These are phyloP conservation scores for Sugiyamaella grinbergsii DNA, from an alignment of 1,139 yeast species.

Conservation along the genomic window DNA sequence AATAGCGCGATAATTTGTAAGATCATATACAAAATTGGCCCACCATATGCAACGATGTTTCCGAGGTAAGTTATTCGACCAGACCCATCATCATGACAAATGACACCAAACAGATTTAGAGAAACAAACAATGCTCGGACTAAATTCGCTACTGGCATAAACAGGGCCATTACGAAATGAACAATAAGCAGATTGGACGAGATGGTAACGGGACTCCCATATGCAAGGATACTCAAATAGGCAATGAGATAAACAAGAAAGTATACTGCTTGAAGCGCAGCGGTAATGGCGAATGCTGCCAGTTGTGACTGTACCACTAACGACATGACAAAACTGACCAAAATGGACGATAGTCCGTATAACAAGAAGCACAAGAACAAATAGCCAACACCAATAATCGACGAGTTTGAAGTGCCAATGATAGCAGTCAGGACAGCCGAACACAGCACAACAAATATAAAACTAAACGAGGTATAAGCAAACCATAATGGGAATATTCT, in stretches of 20 bases:
- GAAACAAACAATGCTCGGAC: slow-evolving; percentile 40
- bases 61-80: slow-evolving; percentile 36
- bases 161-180: slow-evolving; percentile 38
- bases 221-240: slow-evolving; percentile 39
- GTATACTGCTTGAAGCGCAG: slow-evolving; percentile 41
- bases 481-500: slow-evolving; percentile 43
- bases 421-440: slow-evolving; percentile 38
- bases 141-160: slow-evolving; percentile 40
- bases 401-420: slow-evolving; percentile 33
- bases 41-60: slow-evolving; percentile 42
- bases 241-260: slow-evolving; percentile 42
- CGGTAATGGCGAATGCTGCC: slow-evolving; percentile 44
- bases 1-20: slow-evolving; percentile 36
- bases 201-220: slow-evolving; percentile 37
- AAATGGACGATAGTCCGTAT: slow-evolving; percentile 39
- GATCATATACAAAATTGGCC: slow-evolving; percentile 42
- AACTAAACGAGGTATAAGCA: slow-evolving; percentile 40
- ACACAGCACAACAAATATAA: slow-evolving; percentile 32
- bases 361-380: slow-evolving; percentile 40
- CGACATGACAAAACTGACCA: slow-evolving; percentile 40
- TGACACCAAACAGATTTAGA: slow-evolving; percentile 42
- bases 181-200: slow-evolving; percentile 32
- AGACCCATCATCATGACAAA: slow-evolving; percentile 34
- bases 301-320: slow-evolving; percentile 41
- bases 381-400: slow-evolving; percentile 39